phyloP scores from a whole-genome alignment of 2,329 filamentous ascomycete genomes.

The Aphanocladium album region DNA sequence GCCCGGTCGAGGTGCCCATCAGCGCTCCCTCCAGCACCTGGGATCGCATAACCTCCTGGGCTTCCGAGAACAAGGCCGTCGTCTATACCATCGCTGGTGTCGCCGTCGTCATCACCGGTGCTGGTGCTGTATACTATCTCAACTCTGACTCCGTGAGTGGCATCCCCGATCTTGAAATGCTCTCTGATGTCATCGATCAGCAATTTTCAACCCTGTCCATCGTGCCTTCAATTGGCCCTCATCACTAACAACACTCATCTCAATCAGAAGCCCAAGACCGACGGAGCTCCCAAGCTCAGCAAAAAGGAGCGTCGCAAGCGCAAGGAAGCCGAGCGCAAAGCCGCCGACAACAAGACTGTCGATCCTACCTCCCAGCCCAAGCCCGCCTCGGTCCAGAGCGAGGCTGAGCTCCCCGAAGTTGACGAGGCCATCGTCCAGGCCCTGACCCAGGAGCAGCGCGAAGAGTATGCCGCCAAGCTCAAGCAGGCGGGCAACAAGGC shows the following conservation, averaged over 20 bases:
- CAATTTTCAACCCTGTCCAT: conserved; percentile 8
- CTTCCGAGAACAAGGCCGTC: conserved; percentile 88
- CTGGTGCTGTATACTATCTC: conserved; percentile 90
- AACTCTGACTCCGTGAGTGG: conserved; percentile 52
- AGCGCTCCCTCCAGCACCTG: conserved; percentile 66
- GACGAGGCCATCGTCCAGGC: conserved; percentile 50
- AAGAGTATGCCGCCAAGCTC: conserved; percentile 82
- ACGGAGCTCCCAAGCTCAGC: conserved; percentile 63
- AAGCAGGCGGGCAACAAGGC: conserved; percentile 96
- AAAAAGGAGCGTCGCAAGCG: conserved; percentile 88
- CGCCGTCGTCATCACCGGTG: conserved; percentile 83
- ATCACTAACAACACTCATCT: conserved; percentile 3
- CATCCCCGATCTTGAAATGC: conserved; percentile 16
- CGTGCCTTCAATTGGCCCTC: conserved; percentile 7
- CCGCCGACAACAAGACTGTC: conserved; percentile 39
- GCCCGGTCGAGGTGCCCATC: conserved; percentile 40
- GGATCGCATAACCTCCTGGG: conserved; percentile 89
- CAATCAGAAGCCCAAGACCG: conserved; percentile 38
- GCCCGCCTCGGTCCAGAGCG: conserved; percentile 48
- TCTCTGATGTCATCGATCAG: conserved; percentile 3
- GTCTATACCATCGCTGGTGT: conserved; percentile 96
- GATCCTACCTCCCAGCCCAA: conserved; percentile 39
- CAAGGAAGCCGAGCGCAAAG: conserved; percentile 68
- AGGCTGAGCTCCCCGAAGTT: conserved; percentile 66
- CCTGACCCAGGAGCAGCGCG: conserved; percentile 62